Conservation (phyloP, 148 eudicot genomes). For the Heliamphora exappendiculata region DNA sequence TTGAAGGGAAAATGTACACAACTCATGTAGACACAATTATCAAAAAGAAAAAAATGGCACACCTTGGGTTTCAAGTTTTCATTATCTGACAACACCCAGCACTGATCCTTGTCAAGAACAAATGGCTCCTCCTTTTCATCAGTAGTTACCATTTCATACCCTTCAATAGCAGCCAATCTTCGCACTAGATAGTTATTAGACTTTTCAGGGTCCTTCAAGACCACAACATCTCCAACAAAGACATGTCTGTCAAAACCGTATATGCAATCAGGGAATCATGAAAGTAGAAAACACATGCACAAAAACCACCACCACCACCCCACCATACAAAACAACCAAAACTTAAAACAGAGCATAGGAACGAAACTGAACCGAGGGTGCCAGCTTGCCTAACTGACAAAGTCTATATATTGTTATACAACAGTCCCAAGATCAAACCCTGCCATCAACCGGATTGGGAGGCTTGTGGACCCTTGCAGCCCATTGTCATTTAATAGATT, state of each 20-base stretch:
- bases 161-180: slow-evolving; percentile 87
- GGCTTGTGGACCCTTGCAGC: neutral
- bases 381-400: neutral
- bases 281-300: neutral
- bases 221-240: slow-evolving; percentile 85
- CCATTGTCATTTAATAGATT: too few relatives aligned
- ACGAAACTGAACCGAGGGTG: neutral
- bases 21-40: neutral
- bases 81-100: slow-evolving; percentile 92
- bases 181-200: slow-evolving; percentile 55
- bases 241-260: slow-evolving; percentile 45
- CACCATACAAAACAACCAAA: neutral
- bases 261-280: slow-evolving; percentile 8
- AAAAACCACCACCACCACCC: neutral
- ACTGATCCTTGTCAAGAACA: slow-evolving; percentile 69
- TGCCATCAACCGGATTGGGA: too few relatives aligned
- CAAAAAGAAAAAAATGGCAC: slow-evolving; percentile 6
- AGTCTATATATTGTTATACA: neutral
- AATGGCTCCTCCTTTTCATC: slow-evolving; percentile 93
- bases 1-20: too few relatives aligned
- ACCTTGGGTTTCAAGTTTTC: slow-evolving; percentile 76
- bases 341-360: neutral
- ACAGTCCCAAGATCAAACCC: neutral
- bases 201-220: slow-evolving; percentile 73
- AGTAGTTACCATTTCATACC: slow-evolving; percentile 86